A percentile compares a stretch with the other conserved stretches of the same genome.
Evolutionary conservation across 306 rosid species (phyloP).

Genomic region (Mucuna pruriens): DNA sequence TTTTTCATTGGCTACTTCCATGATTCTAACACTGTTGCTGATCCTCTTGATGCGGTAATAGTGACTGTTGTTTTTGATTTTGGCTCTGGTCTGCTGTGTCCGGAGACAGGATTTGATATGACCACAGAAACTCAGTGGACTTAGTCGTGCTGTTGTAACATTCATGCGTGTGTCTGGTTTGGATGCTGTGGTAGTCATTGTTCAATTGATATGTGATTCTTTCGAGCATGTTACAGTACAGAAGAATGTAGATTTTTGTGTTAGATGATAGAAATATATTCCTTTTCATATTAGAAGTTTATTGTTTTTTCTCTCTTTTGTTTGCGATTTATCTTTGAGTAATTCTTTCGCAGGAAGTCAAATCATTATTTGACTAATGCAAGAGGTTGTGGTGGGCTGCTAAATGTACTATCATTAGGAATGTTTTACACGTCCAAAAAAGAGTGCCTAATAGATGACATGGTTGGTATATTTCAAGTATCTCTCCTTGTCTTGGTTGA

Average conservation of each 20-base stretch:
- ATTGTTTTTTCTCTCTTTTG: background rate
- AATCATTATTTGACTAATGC: background rate
- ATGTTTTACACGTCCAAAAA: background rate
- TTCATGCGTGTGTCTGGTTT: conserved; percentile 37
- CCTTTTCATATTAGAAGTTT: background rate
- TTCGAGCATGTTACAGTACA: conserved; percentile 33
- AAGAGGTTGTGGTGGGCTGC: background rate
- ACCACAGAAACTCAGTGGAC: conserved; percentile 39
- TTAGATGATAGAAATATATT: conserved; percentile 36
- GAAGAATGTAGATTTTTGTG: conserved; percentile 39
- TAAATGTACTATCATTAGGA: background rate
- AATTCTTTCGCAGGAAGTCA: background rate
- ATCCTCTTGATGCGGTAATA: conserved; percentile 52
- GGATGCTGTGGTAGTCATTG: conserved; percentile 34
- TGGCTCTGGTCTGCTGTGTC: conserved; percentile 2
- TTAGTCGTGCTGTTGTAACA: conserved; percentile 30
- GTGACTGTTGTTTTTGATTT: conserved; percentile 26
- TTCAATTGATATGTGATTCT: conserved; percentile 43
- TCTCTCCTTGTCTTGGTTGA: background rate
- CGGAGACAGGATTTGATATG: conserved; percentile 26
- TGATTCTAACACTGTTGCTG: conserved; percentile 44
- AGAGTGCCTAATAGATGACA: background rate
- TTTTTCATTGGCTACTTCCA: conserved; percentile 38
- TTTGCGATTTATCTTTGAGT: background rate
- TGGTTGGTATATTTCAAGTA: background rate